phyloP scores from a whole-genome alignment of 1,284 basidiomycete species.

The Cryptococcus deneoformans region DNA sequence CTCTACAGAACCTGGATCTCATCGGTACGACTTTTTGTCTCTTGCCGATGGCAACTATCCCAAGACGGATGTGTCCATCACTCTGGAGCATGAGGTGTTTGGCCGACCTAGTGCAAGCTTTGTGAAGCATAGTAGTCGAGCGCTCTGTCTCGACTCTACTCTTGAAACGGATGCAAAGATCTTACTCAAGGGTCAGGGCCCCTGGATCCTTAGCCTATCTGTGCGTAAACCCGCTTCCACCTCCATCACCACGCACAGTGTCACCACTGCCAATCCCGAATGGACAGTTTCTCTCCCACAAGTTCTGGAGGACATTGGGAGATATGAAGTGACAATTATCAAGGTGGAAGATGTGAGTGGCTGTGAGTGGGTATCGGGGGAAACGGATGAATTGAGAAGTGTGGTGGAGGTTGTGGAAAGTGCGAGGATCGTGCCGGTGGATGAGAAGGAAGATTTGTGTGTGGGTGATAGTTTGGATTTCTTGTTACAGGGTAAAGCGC shows the following conservation, averaged over 20 bases:
- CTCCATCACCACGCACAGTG: conserved; percentile 58
- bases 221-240: conserved; percentile 71
- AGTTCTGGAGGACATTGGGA: conserved; percentile 68
- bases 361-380: conserved; percentile 67
- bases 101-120: conserved; percentile 74
- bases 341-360: conserved; percentile 71
- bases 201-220: conserved; percentile 73
- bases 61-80: conserved; percentile 51
- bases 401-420: conserved; percentile 91
- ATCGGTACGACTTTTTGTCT: conserved; percentile 84
- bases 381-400: conserved; percentile 63
- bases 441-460: conserved; percentile 76
- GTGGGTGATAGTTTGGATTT: conserved; percentile 89
- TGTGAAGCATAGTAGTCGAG: conserved; percentile 61
- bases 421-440: conserved; percentile 83
- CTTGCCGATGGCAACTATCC: conserved; percentile 88
- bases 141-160: conserved; percentile 66
- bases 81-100: conserved; percentile 79
- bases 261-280: conserved; percentile 51
- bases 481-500: conserved; percentile 90
- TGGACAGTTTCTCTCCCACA: conserved; percentile 57
- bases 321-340: conserved; percentile 74
- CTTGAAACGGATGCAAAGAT: conserved; percentile 60
- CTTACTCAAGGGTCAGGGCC: conserved; percentile 73
- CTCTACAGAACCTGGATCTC: conserved; percentile 71